Evolutionary conservation across 2,329 filamentous ascomycete species (phyloP), one percentile per base, ranked within the genome.

Genomic region (Monosporascus cannonballus): DNA sequence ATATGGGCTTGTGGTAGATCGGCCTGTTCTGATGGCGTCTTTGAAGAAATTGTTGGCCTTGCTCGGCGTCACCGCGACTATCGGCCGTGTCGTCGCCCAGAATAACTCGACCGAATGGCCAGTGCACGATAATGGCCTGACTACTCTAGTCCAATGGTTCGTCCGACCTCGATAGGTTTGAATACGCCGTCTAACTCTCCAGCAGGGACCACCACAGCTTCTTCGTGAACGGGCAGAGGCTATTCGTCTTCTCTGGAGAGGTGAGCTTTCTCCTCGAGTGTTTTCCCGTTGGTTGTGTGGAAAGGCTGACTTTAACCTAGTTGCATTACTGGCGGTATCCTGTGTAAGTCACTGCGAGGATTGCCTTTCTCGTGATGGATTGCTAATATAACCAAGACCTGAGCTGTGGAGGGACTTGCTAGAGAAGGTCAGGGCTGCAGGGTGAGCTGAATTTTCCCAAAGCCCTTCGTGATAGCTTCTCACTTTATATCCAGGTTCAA

Each of bases 281-380:
- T 38, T 52, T 18, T 49, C 6, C 17, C 24, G 11, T 34, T 34
- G 3, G 30, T 34, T 34, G 30, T 14, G 9, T 34, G 30, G 30
- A 34, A 34, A 9, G 30, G 30, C 30, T 34, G 11, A 34, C 30
- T 34, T 34, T 34, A 27, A n/a, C 41, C 2, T 25, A 71, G 67
- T 73, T 73, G 27, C 71, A 74, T 46, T 72, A 72, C 37, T 74
- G 70, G 68, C 62, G 71, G 51, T 66, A 69, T n/a, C 72, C 71
- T 7, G 71, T 74, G 70, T 72, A 61, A 44, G 69, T 51, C 9
- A 5, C 17, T 34, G n/a, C 2, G n/a, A 18, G 6, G 20, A 45
- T 15, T 1, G 6, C 4, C 11, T 5, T 2, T 3, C 15, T 39
- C 11, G 0, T 22, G 3, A 9, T 22, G 11, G 20, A 24, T 34